These are phyloP conservation scores for Colletotrichum sp. DNA, from an alignment of 2,329 filamentous ascomycete genomes.

Conservation along the genomic window DNA sequence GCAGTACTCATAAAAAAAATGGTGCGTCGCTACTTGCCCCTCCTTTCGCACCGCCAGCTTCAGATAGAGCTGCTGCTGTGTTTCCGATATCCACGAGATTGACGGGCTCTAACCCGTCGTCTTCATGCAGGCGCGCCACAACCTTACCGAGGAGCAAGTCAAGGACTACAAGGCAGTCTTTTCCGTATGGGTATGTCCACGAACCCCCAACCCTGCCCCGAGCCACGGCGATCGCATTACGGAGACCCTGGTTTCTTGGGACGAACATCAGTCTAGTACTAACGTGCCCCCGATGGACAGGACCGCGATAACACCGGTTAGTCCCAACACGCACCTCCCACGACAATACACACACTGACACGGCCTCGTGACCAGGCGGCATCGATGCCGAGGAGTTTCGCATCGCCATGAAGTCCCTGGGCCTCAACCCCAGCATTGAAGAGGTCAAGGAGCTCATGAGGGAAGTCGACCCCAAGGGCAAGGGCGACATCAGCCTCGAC, in stretches of 20 bases:
- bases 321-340: background rate
- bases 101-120: background rate
- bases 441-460: conserved; percentile 24
- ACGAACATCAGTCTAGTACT: conserved; percentile 10
- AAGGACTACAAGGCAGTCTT: conserved; percentile 23
- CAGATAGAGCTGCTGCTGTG: background rate
- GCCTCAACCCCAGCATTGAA: conserved; percentile 21
- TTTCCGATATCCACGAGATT: background rate
- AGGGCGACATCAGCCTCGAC: conserved; percentile 21
- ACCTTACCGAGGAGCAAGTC: conserved; percentile 21
- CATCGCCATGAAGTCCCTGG: conserved; percentile 24
- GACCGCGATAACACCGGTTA: conserved; percentile 24
- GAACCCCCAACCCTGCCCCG: background rate
- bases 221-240: background rate
- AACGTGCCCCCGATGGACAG: conserved; percentile 5
- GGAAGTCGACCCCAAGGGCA: conserved; percentile 22
- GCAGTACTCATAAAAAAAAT: conserved; percentile 9
- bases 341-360: background rate
- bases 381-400: conserved; percentile 23
- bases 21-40: conserved; percentile 11
- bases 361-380: background rate
- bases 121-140: conserved; percentile 9
- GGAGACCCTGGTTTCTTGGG: background rate
- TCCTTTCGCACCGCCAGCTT: background rate
- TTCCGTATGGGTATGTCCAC: conserved; percentile 20